Percentiles rank a stretch among this genome's conserved stretches.
phyloP scores from a whole-genome alignment of 306 rosid species.

The Lagenaria siceraria region DNA sequence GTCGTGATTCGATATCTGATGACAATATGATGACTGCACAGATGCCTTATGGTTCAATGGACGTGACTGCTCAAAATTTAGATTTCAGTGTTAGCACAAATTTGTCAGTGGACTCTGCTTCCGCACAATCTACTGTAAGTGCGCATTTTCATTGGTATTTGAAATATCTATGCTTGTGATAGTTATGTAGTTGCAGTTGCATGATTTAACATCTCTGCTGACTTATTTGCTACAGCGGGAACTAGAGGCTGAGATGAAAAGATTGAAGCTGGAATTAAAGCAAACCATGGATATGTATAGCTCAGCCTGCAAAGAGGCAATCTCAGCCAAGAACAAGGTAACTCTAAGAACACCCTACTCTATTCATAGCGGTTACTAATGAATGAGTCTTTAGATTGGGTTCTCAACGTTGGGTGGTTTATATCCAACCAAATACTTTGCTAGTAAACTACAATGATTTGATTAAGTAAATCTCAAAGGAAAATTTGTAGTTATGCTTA shows the following conservation, averaged over 20 bases:
- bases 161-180: neutral
- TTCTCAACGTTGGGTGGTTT: neutral
- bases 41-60: slow-evolving; percentile 26
- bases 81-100: slow-evolving; percentile 16
- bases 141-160: neutral
- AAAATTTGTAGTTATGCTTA: neutral
- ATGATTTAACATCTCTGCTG: slow-evolving; percentile 3
- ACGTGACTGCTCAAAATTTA: slow-evolving; percentile 18
- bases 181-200: neutral
- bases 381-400: neutral
- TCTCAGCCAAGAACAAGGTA: slow-evolving; percentile 86
- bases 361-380: neutral
- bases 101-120: slow-evolving; percentile 4
- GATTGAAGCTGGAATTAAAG: slow-evolving; percentile 77
- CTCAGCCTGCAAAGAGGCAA: slow-evolving; percentile 97
- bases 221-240: slow-evolving; percentile 42
- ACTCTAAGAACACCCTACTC: neutral
- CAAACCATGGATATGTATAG: slow-evolving; percentile 97
- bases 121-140: slow-evolving; percentile 42
- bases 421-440: neutral
- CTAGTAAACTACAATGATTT: neutral
- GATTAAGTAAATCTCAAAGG: neutral
- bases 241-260: slow-evolving; percentile 73
- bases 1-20: slow-evolving; percentile 24
- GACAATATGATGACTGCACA: slow-evolving; percentile 19